Conservation (phyloP, 1,284 basidiomycete genomes). For the Ustilago bromivora region DNA sequence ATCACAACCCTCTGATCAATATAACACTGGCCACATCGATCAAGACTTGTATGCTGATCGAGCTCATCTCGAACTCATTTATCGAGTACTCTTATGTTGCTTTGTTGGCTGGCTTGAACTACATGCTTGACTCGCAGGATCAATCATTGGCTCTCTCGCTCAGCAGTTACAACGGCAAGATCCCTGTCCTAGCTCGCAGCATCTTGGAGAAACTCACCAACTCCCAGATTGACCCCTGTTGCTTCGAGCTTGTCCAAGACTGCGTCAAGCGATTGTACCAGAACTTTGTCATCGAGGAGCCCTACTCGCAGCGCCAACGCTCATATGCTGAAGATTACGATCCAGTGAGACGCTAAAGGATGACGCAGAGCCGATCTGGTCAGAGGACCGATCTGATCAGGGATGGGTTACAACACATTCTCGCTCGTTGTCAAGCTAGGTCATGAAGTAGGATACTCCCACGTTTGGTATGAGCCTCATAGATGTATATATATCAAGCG, state of each 20-base stretch:
- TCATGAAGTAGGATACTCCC: too few species aligned
- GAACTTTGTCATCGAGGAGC: constrained; percentile 88
- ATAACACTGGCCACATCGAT: constrained; percentile 63
- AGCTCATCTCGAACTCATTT: constrained; percentile 88
- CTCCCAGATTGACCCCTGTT: constrained; percentile 78
- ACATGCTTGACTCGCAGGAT: constrained; percentile 78
- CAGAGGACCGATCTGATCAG: too few species aligned
- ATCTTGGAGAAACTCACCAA: constrained; percentile 81
- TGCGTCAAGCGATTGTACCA: constrained; percentile 73
- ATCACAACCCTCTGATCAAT: constrained; percentile 69
- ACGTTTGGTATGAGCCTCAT: too few species aligned
- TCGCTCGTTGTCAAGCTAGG: too few species aligned
- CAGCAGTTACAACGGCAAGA: constrained; percentile 94
- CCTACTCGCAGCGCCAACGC: constrained; percentile 72
- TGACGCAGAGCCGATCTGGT: too few species aligned
- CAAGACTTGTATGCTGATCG: constrained; percentile 79
- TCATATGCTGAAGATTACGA: too few species aligned
- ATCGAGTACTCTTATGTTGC: constrained; percentile 94
- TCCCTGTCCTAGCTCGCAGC: constrained; percentile 80
- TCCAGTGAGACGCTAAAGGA: too few species aligned
- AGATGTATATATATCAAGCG: too few species aligned
- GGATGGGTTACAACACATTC: too few species aligned
- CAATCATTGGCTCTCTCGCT: constrained; percentile 80
- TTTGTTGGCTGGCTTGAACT: constrained; percentile 87
- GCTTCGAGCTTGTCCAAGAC: constrained; percentile 87